phyloP scores from a whole-genome alignment of 805 yeast genomes.

The Saturnispora serradocipensis region DNA sequence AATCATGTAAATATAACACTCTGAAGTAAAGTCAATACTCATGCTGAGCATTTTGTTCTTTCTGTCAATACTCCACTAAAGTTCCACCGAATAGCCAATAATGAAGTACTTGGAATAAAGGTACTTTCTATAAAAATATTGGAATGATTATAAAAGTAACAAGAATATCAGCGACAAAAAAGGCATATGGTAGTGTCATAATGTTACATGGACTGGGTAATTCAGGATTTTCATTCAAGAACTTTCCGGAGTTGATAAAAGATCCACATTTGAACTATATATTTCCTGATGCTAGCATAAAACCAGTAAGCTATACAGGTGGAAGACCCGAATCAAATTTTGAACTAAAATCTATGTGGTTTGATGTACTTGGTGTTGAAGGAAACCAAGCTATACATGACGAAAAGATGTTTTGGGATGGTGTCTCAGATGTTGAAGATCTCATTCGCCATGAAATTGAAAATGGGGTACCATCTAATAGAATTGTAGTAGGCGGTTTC shows the following conservation, averaged over 20 bases:
- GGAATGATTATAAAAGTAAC: slow-evolving; percentile 4
- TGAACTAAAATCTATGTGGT: slow-evolving; percentile 74
- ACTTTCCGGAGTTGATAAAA: slow-evolving; percentile 35
- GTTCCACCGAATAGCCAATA: background rate
- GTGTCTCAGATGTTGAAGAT: slow-evolving; percentile 36
- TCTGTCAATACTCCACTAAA: background rate
- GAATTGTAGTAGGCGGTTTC: slow-evolving; percentile 88
- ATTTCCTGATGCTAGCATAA: slow-evolving; percentile 82
- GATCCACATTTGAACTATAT: slow-evolving; percentile 56
- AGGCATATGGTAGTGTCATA: slow-evolving; percentile 36
- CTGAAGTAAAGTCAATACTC: background rate
- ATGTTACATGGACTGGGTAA: slow-evolving; percentile 90
- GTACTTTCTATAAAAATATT: background rate
- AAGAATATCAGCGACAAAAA: background rate
- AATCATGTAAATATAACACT: background rate
- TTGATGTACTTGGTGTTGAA: slow-evolving; percentile 54
- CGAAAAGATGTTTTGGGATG: slow-evolving; percentile 41
- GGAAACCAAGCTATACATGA: slow-evolving; percentile 40
- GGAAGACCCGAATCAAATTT: slow-evolving; percentile 47
- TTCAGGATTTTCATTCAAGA: slow-evolving; percentile 75
- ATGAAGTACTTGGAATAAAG: background rate
- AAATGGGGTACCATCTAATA: slow-evolving; percentile 45
- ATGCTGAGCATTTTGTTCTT: background rate
- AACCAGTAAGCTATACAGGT: slow-evolving; percentile 37
- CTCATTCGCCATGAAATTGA: slow-evolving; percentile 46